phyloP scores from a whole-genome alignment of 441 rosid genomes.

The Dalechampia spathulata region DNA sequence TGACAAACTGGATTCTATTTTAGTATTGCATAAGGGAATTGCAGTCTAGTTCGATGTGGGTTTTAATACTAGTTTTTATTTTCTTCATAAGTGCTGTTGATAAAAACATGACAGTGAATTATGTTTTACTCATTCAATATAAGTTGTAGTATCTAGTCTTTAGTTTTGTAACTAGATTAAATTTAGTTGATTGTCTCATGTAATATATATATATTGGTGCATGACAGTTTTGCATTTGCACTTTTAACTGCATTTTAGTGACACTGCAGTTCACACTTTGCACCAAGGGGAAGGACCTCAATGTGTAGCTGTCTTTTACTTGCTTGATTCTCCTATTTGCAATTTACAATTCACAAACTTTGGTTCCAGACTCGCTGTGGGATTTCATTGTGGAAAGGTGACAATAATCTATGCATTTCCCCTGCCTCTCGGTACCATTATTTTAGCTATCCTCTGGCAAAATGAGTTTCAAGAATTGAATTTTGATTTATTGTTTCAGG shows the following conservation, averaged over 20 bases:
- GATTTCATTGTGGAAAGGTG: slow-evolving; percentile 75
- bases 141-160: background rate
- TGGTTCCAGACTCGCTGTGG: slow-evolving; percentile 62
- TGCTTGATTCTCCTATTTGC: slow-evolving; percentile 46
- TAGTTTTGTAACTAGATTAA: background rate
- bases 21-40: background rate
- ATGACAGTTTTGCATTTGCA: slow-evolving; percentile 4
- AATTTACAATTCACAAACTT: slow-evolving; percentile 39
- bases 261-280: slow-evolving; percentile 47
- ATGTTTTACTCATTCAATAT: background rate
- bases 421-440: background rate
- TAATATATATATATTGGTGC: background rate
- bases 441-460: background rate
- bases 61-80: background rate
- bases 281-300: slow-evolving; percentile 57
- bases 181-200: background rate
- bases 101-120: too few relatives aligned
- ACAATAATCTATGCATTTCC: slow-evolving; percentile 20
- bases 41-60: background rate
- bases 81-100: background rate
- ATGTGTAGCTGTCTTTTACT: slow-evolving; percentile 52
- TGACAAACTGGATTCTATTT: background rate
- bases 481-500: slow-evolving; percentile 45
- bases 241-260: slow-evolving; percentile 16
- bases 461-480: slow-evolving; percentile 18